Evolutionary conservation across 176 grass and related monocot species (phyloP), one percentile per base, ranked within the genome.

Genomic region (Secale cereale): DNA sequence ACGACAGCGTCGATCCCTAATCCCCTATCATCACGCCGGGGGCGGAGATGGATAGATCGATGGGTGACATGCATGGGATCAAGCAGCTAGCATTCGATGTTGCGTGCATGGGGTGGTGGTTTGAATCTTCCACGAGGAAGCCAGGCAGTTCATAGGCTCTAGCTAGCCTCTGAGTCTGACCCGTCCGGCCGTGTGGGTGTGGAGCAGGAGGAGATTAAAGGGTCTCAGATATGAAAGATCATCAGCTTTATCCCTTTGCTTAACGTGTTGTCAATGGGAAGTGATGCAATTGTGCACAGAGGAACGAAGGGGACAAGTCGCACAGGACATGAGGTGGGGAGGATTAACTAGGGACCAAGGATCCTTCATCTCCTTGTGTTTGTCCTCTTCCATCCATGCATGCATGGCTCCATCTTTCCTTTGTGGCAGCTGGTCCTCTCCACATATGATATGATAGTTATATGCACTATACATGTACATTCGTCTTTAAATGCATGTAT

Each of bases 261-360:
- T 94, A 89, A 81, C 95, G 91, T 94, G 76, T 91, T 91, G 68
- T 64, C 36, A 76, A 76, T 78, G 86, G 31, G 87, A 89, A 94
- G 59, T 94, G 90, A 93, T 86, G 92, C 81, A 85, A 93, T 25
- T 89, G 65, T 87, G 65, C 30, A 61, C 59, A 79, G 78, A 81
- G 16, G 76, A 86, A 48, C 40, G 27, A 88, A 78, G 22, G 73
- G 76, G 77, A 88, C 78, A 90, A 71, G 81, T 70, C 69, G 43
- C 69, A n/a, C 86, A 84, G 81, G 74, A 65, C 62, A 91, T 61
- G n/a, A 61, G 50, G 69, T 25, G 78, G 56, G 76, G 74, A 66
- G 69, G 70, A 91, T 76, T 87, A 65, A 90, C 68, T 91, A 65
- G 28, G 81, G 76, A 84, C 76, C 37, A 87, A 80, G 76, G 39